Evolutionary conservation across 2,329 filamentous ascomycete species (phyloP).

Genomic region (Tolypocladium ovalisporum): DNA sequence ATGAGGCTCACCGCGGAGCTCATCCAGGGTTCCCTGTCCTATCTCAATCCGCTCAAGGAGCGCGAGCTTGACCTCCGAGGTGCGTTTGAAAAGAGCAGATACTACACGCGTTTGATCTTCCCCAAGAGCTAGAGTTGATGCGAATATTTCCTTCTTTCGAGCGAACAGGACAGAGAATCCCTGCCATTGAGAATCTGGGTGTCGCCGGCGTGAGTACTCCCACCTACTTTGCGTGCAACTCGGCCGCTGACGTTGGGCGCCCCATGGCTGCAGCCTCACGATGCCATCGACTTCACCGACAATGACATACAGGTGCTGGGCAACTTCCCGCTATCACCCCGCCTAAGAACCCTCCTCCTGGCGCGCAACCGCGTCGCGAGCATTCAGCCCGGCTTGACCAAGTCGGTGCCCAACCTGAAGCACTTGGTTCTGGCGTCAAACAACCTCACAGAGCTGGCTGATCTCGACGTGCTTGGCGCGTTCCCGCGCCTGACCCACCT

Average conservation of each 20-base stretch:
- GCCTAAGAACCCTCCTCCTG: slow-evolving; percentile 77
- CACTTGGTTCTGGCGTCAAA: slow-evolving; percentile 80
- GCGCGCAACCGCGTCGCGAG: slow-evolving; percentile 78
- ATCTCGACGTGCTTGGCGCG: slow-evolving; percentile 67
- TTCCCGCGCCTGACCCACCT: slow-evolving; percentile 68
- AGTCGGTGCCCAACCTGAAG: slow-evolving; percentile 69
- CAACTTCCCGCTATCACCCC: slow-evolving; percentile 87
- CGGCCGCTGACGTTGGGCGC: not conserved
- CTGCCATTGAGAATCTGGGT: slow-evolving; percentile 94
- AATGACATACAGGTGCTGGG: slow-evolving; percentile 85
- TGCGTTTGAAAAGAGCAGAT: slow-evolving; percentile 95
- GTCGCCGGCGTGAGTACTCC: slow-evolving; percentile 66
- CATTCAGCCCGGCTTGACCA: slow-evolving; percentile 66
- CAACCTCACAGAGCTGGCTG: slow-evolving; percentile 70
- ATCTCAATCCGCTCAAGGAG: slow-evolving; percentile 97
- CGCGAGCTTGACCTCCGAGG: slow-evolving; percentile 98
- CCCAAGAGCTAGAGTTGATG: slow-evolving; percentile 65
- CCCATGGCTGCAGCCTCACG: slow-evolving; percentile 57
- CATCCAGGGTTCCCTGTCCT: slow-evolving; percentile 88
- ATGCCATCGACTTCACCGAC: slow-evolving; percentile 96
- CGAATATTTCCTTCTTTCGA: slow-evolving; percentile 33
- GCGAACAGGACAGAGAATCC: slow-evolving; percentile 89
- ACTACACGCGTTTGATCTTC: slow-evolving; percentile 53
- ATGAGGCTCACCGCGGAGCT: slow-evolving; percentile 97
- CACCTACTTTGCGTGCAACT: not conserved